phyloP scores from a whole-genome alignment of 306 rosid species.

The Citrullus mucosospermus region DNA sequence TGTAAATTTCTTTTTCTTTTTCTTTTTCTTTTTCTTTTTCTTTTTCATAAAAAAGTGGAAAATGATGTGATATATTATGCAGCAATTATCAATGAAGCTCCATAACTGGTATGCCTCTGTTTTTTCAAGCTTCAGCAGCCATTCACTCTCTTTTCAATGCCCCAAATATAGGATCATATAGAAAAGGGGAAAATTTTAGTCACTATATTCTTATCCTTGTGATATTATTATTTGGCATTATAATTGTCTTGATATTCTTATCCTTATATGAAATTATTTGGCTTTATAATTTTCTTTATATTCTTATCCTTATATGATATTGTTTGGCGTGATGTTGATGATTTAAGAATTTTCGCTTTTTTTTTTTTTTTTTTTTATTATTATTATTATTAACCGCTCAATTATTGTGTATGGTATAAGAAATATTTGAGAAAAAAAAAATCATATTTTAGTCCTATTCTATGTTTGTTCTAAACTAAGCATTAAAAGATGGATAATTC shows the following conservation, averaged over 20 bases:
- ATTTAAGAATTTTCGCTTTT: neutral
- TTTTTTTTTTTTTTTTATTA: neutral
- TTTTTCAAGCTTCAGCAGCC: neutral
- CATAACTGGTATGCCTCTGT: neutral
- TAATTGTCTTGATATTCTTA: neutral
- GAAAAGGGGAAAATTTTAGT: neutral
- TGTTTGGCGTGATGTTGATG: neutral
- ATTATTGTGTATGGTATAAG: neutral
- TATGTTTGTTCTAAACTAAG: no score
- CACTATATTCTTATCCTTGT: neutral
- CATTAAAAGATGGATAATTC: no score
- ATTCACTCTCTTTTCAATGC: neutral
- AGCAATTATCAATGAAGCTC: neutral
- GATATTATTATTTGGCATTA: neutral
- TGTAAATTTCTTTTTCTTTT: neutral
- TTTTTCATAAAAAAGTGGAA: neutral
- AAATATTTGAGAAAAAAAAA: no score
- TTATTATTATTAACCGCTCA: neutral
- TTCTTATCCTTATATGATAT: neutral
- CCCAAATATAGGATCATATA: neutral
- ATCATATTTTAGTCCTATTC: neutral
- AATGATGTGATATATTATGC: constrained; percentile 1
- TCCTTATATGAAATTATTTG: neutral
- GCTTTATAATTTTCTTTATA: neutral
- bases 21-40: no score